These are phyloP conservation scores for Naganishia vishniacii DNA, from an alignment of 768 basidiomycete species.

Conservation along the genomic window DNA sequence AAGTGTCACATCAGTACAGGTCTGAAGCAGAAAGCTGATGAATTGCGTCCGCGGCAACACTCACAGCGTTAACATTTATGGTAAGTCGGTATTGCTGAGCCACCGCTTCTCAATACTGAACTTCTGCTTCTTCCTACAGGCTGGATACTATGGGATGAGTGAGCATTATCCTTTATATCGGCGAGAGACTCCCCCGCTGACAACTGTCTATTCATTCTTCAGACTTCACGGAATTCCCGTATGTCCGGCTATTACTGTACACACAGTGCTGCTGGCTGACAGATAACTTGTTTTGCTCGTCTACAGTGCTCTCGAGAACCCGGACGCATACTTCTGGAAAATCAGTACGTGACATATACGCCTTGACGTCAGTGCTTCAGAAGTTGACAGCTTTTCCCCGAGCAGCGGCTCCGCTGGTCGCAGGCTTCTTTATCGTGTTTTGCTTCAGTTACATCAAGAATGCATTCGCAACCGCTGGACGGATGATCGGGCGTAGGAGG, in stretches of 20 bases:
- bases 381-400: background rate
- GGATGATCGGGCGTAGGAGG: slow-evolving; percentile 29
- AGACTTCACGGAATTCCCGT: slow-evolving; percentile 14
- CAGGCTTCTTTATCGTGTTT: slow-evolving; percentile 45
- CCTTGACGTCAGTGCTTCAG: too few relatives aligned
- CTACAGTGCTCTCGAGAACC: background rate
- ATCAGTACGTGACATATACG: slow-evolving; percentile 27
- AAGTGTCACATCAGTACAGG: slow-evolving; percentile 32
- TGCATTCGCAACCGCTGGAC: slow-evolving; percentile 28
- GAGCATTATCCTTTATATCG: background rate
- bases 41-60: slow-evolving; percentile 19
- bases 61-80: slow-evolving; percentile 39
- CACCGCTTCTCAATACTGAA: too few relatives aligned
- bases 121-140: too few relatives aligned
- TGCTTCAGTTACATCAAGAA: slow-evolving; percentile 37
- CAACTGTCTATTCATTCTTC: background rate
- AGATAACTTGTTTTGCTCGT: background rate
- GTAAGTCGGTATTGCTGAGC: slow-evolving; percentile 21
- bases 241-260: background rate
- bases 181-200: background rate
- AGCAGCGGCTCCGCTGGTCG: slow-evolving; percentile 36
- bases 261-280: background rate
- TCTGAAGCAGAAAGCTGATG: slow-evolving; percentile 13
- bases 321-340: slow-evolving; percentile 40
- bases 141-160: slow-evolving; percentile 25